Evolutionary conservation across 2,329 filamentous ascomycete genomes (phyloP).

Genomic region (Verticillium nubilum): DNA sequence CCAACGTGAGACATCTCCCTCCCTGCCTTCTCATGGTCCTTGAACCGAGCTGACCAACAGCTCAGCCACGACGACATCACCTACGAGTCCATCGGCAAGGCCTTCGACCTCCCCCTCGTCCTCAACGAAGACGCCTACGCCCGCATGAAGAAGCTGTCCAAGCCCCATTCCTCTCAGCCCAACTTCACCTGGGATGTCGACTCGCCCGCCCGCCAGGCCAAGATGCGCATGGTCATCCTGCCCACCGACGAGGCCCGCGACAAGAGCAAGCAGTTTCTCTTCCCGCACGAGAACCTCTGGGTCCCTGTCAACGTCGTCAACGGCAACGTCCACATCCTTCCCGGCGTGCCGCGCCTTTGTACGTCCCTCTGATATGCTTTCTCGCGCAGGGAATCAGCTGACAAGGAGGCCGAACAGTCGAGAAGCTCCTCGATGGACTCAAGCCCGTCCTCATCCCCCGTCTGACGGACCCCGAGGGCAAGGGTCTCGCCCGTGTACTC

Average conservation of each 20-base stretch:
- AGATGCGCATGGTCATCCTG: slow-evolving; percentile 84
- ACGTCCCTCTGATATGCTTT: slow-evolving; percentile 20
- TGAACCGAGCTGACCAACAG: neutral
- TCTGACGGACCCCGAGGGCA: slow-evolving; percentile 72
- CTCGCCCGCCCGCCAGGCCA: slow-evolving; percentile 71
- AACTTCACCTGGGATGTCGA: slow-evolving; percentile 82
- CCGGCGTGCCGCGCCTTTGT: slow-evolving; percentile 81
- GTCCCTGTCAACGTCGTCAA: slow-evolving; percentile 87
- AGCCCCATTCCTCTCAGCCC: slow-evolving; percentile 65
- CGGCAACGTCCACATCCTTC: slow-evolving; percentile 87
- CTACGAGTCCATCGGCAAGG: slow-evolving; percentile 88
- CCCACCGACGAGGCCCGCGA: slow-evolving; percentile 66
- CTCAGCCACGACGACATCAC: slow-evolving; percentile 93
- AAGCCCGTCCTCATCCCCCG: slow-evolving; percentile 67
- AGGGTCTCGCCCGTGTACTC: slow-evolving; percentile 71
- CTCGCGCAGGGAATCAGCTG: neutral
- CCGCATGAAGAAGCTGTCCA: slow-evolving; percentile 78
- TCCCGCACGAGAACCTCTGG: slow-evolving; percentile 78
- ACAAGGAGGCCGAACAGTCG: slow-evolving; percentile 40
- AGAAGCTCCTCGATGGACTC: slow-evolving; percentile 70
- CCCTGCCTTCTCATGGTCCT: neutral
- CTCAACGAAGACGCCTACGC: slow-evolving; percentile 72
- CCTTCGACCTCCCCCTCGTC: slow-evolving; percentile 70
- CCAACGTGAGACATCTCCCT: slow-evolving; percentile 59
- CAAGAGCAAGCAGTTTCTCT: slow-evolving; percentile 68